Evolutionary conservation across 2,329 filamentous ascomycete genomes (phyloP), one percentile per base, ranked within the genome.

Genomic region (Thermothelomyces thermophilus): DNA sequence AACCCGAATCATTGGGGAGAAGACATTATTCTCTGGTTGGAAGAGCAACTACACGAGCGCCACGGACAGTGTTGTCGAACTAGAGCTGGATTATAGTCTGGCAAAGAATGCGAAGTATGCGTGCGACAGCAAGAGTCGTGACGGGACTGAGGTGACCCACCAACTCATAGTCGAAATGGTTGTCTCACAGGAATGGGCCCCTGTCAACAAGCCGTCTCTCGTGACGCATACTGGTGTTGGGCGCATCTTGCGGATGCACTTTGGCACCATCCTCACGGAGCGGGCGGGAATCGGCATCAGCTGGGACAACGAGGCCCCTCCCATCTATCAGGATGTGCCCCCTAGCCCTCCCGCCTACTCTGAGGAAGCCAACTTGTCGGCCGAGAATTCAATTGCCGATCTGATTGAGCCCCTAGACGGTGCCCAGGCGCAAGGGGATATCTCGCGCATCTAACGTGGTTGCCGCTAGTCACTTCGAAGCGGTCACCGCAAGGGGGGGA

Each of bases 261-360:
- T 96, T 72, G 82, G 80, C 60, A 76, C 93, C 46, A 74, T 82
- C 50, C 77, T 97, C 48, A 96, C 90, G 3, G 86, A 95, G 70
- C 80, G 87, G 52, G 80, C 80, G 17, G 91, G 91, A 16, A 79
- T 95, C 64, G 90, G 91, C 44, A 90, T 98, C 61, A 88, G 86
- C 59, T 98, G 93, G 91, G 91, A 97, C 60, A 91, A 96, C 69
- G 91, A 98, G 72, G 83, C 87, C 63, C 91, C 91, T 11, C 91
- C 91, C 1, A 80, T 94, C 58, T 98, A 98, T 69, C 86, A 93
- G 68, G 89, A 97, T 64, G 90, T 97, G 36, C 90, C 91, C 1
- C 84, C 82, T 2, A 89, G 85, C 61, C 91, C 91, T 42, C 91
- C 91, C 0, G 76, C 74, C 5, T 90, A 90, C 68, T 71, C 58